phyloP scores from a whole-genome alignment of 805 yeast genomes.

The Debaryomyces maramus region DNA sequence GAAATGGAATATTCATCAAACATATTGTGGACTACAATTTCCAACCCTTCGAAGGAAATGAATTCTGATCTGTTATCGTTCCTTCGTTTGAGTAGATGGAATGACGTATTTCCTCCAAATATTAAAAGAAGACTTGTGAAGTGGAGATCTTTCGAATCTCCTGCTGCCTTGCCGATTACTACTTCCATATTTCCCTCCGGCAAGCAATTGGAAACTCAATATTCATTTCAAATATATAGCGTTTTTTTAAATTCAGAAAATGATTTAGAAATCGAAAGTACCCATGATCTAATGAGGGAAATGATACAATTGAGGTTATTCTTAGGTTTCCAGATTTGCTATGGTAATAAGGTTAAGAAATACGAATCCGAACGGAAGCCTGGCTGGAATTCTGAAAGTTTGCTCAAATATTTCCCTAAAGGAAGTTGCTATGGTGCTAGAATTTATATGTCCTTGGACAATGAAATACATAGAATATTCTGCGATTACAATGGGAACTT shows the following conservation, averaged over 20 bases:
- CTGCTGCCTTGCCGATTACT: constrained; percentile 87
- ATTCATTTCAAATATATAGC: constrained; percentile 80
- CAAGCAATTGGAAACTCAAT: constrained; percentile 67
- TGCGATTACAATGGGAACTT: constrained; percentile 71
- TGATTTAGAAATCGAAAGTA: constrained; percentile 49
- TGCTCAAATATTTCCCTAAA: constrained; percentile 57
- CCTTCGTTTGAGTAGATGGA: constrained; percentile 83
- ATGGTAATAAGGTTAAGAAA: constrained; percentile 63
- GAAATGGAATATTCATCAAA: constrained; percentile 10
- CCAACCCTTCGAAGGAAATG: constrained; percentile 74
- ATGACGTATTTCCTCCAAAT: constrained; percentile 78
- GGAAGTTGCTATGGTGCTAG: constrained; percentile 52
- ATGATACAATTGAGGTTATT: constrained; percentile 82
- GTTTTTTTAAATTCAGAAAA: constrained; percentile 66
- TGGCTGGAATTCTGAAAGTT: constrained; percentile 52
- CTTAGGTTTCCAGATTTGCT: constrained; percentile 88
- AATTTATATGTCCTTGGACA: constrained; percentile 73
- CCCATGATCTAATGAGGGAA: constrained; percentile 67
- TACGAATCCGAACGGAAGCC: constrained; percentile 64
- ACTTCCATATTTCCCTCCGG: constrained; percentile 74
- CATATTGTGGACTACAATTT: constrained; percentile 35
- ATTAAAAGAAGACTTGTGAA: constrained; percentile 69
- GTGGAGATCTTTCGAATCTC: constrained; percentile 92
- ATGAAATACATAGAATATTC: constrained; percentile 81
- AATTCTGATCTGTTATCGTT: constrained; percentile 54